Percentiles rank a stretch among this genome's conserved stretches.
Evolutionary conservation across 2,329 filamentous ascomycete species (phyloP).

Genomic region (Fusarium heterosporum): DNA sequence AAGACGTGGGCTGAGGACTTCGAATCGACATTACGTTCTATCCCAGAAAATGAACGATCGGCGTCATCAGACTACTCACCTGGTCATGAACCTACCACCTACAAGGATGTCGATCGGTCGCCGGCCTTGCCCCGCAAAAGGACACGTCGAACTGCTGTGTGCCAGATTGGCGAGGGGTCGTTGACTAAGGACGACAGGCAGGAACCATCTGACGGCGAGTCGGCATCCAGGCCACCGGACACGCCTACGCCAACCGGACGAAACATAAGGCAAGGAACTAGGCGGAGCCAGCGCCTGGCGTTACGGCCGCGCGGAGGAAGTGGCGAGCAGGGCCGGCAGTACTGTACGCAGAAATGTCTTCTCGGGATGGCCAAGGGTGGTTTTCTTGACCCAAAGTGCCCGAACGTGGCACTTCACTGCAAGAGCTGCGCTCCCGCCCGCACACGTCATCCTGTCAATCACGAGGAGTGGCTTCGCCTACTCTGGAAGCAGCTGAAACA

Average conservation of each 20-base stretch:
- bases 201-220: background rate
- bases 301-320: fast-evolving
- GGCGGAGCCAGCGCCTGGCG: background rate
- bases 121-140: background rate
- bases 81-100: background rate
- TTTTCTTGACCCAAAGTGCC: constrained; percentile 17
- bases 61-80: background rate
- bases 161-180: fast-evolving
- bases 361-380: background rate
- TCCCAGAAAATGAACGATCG: background rate
- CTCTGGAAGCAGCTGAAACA: constrained; percentile 49
- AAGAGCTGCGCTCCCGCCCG: background rate
- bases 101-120: background rate
- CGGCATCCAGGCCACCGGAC: background rate
- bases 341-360: background rate
- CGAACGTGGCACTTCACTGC: constrained; percentile 48
- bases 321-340: background rate
- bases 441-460: constrained; percentile 47
- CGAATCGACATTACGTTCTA: background rate
- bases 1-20: background rate
- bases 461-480: constrained; percentile 45
- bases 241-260: background rate
- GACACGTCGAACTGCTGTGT: background rate
- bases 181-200: background rate
- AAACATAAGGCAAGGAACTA: background rate